A percentile compares a stretch with the other conserved stretches of the same genome.
Conservation (phyloP, 2,329 filamentous ascomycete species). For the Seiridium cupressi region DNA sequence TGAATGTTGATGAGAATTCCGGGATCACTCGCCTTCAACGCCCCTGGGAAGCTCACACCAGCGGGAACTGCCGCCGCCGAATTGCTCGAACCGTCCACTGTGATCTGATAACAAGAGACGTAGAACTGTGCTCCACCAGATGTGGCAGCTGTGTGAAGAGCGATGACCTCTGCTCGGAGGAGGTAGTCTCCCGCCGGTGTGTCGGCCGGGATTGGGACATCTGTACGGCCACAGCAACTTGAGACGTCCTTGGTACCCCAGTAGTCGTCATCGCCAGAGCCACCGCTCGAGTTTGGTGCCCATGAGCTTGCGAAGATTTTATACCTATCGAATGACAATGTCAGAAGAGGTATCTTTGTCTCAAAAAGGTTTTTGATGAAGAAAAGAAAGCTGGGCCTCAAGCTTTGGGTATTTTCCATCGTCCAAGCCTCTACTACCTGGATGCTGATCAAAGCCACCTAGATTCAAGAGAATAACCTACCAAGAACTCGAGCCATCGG, state of each 20-base stretch:
- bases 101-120: conserved; percentile 29
- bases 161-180: conserved; percentile 41
- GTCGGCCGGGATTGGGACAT: conserved; percentile 35
- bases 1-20: conserved; percentile 32
- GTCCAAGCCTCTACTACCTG: too few species aligned
- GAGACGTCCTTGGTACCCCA: conserved; percentile 45
- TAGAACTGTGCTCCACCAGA: conserved; percentile 27
- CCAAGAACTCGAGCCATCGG: conserved; percentile 32
- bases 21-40: conserved; percentile 24
- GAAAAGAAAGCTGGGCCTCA: background rate
- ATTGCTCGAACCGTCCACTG: conserved; percentile 23
- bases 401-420: too few species aligned
- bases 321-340: conserved; percentile 21
- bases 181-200: conserved; percentile 42
- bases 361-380: background rate
- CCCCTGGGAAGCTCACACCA: conserved; percentile 29
- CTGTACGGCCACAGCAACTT: conserved; percentile 37
- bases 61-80: conserved; percentile 18
- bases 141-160: conserved; percentile 35
- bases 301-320: conserved; percentile 44
- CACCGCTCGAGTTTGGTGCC: conserved; percentile 29
- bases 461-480: background rate
- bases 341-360: background rate
- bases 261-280: conserved; percentile 39
- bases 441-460: too few species aligned